Evolutionary conservation across 2,329 filamentous ascomycete species (phyloP).

Genomic region (Stromatinia cepivora): DNA sequence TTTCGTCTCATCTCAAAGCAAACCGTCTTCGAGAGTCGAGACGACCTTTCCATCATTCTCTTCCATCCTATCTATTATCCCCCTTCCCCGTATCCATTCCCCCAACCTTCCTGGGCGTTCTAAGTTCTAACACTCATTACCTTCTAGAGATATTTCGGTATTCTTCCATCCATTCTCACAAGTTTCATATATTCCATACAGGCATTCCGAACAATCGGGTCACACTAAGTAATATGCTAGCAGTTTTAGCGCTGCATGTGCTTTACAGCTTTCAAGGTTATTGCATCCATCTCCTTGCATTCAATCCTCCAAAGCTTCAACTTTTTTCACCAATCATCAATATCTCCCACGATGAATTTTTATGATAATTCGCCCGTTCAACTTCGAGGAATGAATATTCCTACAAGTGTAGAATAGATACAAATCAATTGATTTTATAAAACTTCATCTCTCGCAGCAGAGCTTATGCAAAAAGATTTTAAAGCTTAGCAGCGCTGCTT

Average conservation of each 20-base stretch:
- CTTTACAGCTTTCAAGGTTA: constrained; percentile 17
- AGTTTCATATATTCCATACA: not conserved
- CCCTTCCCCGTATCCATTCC: not conserved
- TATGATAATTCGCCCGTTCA: not conserved
- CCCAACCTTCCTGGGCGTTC: not conserved
- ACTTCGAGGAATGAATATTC: not conserved
- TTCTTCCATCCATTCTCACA: not conserved
- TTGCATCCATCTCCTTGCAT: constrained; percentile 11
- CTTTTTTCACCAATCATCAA: not conserved
- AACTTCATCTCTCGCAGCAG: not conserved
- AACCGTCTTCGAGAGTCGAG: too few species aligned
- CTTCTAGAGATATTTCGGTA: not conserved
- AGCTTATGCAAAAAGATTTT: not conserved
- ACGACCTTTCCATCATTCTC: not conserved
- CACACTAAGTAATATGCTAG: not conserved
- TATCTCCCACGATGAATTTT: not conserved
- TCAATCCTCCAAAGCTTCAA: not conserved
- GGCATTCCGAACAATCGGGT: constrained; percentile 14
- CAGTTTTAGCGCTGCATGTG: constrained; percentile 10
- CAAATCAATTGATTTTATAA: not conserved
- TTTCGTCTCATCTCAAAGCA: not conserved
- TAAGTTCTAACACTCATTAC: not conserved
- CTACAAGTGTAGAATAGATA: not conserved
- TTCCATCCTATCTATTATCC: not conserved
- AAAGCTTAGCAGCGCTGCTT: not conserved